These are phyloP conservation scores for Colletotrichum endophyticum DNA, from an alignment of 2,329 filamentous ascomycete species.

Conservation along the genomic window DNA sequence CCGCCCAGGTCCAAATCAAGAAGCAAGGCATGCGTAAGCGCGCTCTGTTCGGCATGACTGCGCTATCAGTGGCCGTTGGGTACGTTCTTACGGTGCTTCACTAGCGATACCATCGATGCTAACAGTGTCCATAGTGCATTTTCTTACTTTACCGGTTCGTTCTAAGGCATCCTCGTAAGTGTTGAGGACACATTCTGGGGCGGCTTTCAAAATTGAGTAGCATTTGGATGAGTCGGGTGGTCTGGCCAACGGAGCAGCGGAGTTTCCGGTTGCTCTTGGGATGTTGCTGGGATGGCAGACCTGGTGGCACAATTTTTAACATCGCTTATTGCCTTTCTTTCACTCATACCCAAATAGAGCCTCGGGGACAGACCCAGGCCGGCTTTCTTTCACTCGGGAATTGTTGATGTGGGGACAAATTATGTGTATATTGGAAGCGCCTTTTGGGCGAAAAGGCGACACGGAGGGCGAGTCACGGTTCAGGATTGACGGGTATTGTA, in stretches of 20 bases:
- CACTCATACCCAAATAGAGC: constrained; percentile 22
- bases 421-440: constrained; percentile 16
- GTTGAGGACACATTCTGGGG: background rate
- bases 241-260: background rate
- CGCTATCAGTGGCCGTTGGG: constrained; percentile 83
- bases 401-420: constrained; percentile 10
- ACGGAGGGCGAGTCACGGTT: background rate
- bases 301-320: constrained; percentile 11
- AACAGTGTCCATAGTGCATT: constrained; percentile 39
- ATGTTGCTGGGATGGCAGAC: constrained; percentile 1
- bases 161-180: constrained; percentile 34
- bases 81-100: constrained; percentile 37
- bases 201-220: background rate
- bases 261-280: constrained; percentile 1
- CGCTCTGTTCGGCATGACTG: constrained; percentile 84
- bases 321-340: constrained; percentile 20
- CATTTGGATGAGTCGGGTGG: background rate
- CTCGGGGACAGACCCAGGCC: constrained; percentile 4
- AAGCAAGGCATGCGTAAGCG: constrained; percentile 87
- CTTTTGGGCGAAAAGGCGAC: background rate
- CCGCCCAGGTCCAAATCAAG: constrained; percentile 67
- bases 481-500: constrained; percentile 7
- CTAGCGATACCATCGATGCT: background rate
- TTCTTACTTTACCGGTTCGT: constrained; percentile 57
- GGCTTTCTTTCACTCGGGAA: constrained; percentile 19